A percentile compares a stretch with the other conserved stretches of the same genome.
phyloP scores from a whole-genome alignment of 495 filamentous ascomycete genomes.

The Xylaria intraflava region DNA sequence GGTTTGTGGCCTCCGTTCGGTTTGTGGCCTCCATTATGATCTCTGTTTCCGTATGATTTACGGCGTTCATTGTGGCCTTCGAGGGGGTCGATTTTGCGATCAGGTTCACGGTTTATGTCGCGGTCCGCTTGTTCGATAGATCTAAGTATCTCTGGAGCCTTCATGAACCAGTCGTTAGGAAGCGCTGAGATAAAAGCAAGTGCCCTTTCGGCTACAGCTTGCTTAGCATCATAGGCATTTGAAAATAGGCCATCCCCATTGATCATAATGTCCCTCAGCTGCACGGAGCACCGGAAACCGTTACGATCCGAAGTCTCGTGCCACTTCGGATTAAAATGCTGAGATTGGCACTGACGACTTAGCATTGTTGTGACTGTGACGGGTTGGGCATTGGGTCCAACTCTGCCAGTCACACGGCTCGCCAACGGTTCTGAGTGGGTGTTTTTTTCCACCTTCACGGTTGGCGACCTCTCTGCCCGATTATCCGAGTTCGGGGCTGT shows the following conservation, averaged over 20 bases:
- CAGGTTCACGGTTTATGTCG: no score
- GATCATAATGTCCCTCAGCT: constrained; percentile 5
- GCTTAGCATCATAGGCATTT: constrained; percentile 7
- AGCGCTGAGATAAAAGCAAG: constrained; percentile 1
- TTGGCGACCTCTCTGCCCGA: background rate
- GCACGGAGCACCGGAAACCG: constrained; percentile 14
- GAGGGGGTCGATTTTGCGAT: no score
- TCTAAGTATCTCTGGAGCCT: background rate
- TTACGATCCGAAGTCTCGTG: constrained; percentile 2
- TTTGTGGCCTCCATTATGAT: no score
- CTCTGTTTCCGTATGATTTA: no score
- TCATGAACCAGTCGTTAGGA: background rate
- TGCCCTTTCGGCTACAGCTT: constrained; percentile 11
- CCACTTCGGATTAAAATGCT: constrained; percentile 27
- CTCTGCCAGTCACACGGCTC: background rate
- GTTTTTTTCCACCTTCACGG: background rate
- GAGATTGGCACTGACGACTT: constrained; percentile 23
- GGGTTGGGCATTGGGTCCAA: background rate
- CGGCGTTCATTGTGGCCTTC: no score
- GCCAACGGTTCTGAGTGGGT: no score
- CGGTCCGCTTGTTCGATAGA: background rate
- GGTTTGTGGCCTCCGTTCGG: no score
- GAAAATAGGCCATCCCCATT: background rate
- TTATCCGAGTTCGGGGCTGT: background rate
- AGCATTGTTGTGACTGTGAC: background rate